Evolutionary conservation across 768 basidiomycete genomes (phyloP).

Genomic region (Amanita subjunquillea): DNA sequence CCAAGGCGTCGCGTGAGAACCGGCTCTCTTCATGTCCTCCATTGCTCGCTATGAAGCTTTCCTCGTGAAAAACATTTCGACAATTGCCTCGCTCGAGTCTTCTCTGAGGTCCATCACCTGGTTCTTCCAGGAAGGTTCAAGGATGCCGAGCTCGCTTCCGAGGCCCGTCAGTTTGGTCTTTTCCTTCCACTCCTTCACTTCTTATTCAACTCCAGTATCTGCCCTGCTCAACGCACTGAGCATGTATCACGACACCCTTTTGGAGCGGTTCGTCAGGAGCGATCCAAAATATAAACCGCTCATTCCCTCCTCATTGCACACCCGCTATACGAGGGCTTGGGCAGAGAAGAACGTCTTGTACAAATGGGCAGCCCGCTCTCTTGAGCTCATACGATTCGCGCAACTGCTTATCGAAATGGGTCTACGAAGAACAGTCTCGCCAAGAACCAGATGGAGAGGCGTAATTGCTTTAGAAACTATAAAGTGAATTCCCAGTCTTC

Average conservation of each 20-base stretch:
- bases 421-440: conserved; percentile 58
- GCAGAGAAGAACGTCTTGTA: conserved; percentile 58
- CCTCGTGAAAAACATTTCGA: conserved; percentile 74
- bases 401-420: conserved; percentile 90
- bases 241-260: conserved; percentile 93
- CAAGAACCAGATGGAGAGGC: conserved; percentile 60
- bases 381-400: conserved; percentile 71
- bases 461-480: conserved; percentile 70
- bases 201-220: conserved; percentile 49
- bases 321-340: conserved; percentile 89
- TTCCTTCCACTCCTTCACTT: conserved; percentile 4
- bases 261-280: conserved; percentile 51
- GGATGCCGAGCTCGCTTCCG: conserved; percentile 92
- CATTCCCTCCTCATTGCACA: conserved; percentile 67
- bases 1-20: conserved; percentile 1
- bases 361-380: conserved; percentile 65
- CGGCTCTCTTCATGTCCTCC: conserved; percentile 38
- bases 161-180: conserved; percentile 63
- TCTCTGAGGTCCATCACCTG: conserved; percentile 85
- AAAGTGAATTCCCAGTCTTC: conserved; percentile 47
- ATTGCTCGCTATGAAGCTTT: conserved; percentile 74
- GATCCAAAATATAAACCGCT: conserved; percentile 67
- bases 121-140: conserved; percentile 93
- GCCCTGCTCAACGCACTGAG: conserved; percentile 80
- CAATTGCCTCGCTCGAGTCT: conserved; percentile 83